Conservation (phyloP, 306 rosid genomes). For the Cicer cuneatum region DNA sequence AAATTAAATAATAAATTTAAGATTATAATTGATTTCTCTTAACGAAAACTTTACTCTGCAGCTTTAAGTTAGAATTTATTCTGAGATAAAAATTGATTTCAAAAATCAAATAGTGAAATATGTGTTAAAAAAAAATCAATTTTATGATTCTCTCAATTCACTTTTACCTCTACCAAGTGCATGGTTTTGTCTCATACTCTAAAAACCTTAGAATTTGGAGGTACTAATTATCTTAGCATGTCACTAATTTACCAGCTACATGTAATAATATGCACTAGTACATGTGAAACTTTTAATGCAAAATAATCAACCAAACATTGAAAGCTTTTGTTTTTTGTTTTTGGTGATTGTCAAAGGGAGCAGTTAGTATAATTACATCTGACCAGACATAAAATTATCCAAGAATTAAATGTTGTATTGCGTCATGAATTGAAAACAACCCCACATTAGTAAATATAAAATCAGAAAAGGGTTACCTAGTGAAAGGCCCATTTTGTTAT, state of each 20-base stretch:
- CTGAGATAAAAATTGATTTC: background rate
- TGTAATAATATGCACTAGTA: slow-evolving; percentile 46
- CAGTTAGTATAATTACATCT: slow-evolving; percentile 66
- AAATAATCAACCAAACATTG: slow-evolving; percentile 53
- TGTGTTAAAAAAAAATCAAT: background rate
- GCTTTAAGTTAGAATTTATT: background rate
- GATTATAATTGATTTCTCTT: too few relatives aligned
- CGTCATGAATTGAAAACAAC: slow-evolving; percentile 61
- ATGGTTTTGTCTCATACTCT: slow-evolving; percentile 53
- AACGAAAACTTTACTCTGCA: too few relatives aligned
- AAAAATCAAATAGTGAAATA: background rate
- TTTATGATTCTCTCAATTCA: background rate
- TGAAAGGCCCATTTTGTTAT: slow-evolving; percentile 43
- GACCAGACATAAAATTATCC: slow-evolving; percentile 46
- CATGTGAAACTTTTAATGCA: slow-evolving; percentile 75
- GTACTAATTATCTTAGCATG: slow-evolving; percentile 38
- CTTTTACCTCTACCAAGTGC: background rate
- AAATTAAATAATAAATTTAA: too few relatives aligned
- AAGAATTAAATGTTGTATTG: slow-evolving; percentile 44
- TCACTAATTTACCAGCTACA: slow-evolving; percentile 19
- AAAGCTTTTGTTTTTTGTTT: slow-evolving; percentile 70
- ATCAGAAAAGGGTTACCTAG: slow-evolving; percentile 23
- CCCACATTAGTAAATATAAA: slow-evolving; percentile 49
- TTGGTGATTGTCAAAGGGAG: slow-evolving; percentile 88
- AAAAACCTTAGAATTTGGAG: slow-evolving; percentile 53